Percentiles rank a stretch among this genome's conserved stretches.
Conservation (phyloP, 208 protist genomes). For the Crithidia brevicula region DNA sequence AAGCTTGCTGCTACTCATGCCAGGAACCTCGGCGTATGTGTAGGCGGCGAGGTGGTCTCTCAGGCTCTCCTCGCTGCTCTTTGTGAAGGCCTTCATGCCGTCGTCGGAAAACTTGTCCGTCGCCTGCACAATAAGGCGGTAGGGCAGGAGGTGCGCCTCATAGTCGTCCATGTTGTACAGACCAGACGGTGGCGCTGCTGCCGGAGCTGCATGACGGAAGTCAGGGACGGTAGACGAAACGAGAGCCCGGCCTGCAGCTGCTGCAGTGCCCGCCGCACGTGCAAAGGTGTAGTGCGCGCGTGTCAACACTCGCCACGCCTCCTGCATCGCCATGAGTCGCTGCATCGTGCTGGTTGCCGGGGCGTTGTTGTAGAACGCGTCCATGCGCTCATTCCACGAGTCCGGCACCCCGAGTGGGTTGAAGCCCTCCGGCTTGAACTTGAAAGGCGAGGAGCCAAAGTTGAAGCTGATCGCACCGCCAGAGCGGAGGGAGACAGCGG, state of each 20-base stretch:
- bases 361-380: slow-evolving; percentile 87
- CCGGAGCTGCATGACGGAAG: slow-evolving; percentile 1
- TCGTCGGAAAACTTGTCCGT: slow-evolving; percentile 62
- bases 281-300: slow-evolving; percentile 17
- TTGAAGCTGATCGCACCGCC: slow-evolving; percentile 88
- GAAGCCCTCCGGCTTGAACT: slow-evolving; percentile 90
- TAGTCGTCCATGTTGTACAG: slow-evolving; percentile 21
- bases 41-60: slow-evolving; percentile 22
- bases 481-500: slow-evolving; percentile 83
- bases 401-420: slow-evolving; percentile 87
- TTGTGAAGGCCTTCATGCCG: slow-evolving; percentile 50
- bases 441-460: slow-evolving; percentile 88
- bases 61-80: slow-evolving; percentile 54
- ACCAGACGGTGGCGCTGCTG: background rate
- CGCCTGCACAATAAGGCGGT: slow-evolving; percentile 44
- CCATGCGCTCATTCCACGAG: slow-evolving; percentile 92
- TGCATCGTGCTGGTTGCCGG: slow-evolving; percentile 47
- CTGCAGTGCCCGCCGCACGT: background rate
- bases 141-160: slow-evolving; percentile 30
- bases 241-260: too few relatives aligned
- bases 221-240: background rate
- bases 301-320: slow-evolving; percentile 57
- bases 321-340: slow-evolving; percentile 52
- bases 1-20: slow-evolving; percentile 4
- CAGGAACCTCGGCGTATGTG: slow-evolving; percentile 14